Conservation (phyloP, 441 rosid genomes). For the Flueggea neowawraea region DNA sequence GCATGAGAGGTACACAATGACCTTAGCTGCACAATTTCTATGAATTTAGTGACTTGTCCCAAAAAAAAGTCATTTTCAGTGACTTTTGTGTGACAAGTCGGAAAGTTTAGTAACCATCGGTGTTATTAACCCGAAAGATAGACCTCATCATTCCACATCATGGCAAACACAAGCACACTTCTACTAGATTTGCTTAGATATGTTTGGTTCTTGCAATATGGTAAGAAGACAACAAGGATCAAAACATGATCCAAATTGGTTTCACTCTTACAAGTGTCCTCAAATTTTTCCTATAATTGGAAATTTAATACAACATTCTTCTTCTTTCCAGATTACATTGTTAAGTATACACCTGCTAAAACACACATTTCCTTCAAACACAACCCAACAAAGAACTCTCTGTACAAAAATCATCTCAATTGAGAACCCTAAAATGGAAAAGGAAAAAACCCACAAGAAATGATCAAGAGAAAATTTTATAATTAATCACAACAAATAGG, state of each 20-base stretch:
- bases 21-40: too few relatives aligned
- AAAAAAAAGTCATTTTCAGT: too few relatives aligned
- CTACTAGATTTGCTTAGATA: not conserved
- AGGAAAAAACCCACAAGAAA: not conserved
- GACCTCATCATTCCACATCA: not conserved
- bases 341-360: not conserved
- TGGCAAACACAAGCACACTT: not conserved
- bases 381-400: constrained; percentile 15
- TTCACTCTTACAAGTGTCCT: not conserved
- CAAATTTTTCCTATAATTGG: not conserved
- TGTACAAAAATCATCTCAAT: constrained; percentile 31
- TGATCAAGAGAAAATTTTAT: not conserved
- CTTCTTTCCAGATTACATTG: not conserved
- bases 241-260: not conserved
- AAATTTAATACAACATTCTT: constrained; percentile 12
- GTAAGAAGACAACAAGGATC: not conserved
- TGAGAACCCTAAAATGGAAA: not conserved
- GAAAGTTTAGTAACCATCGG: too few relatives aligned
- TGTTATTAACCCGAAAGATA: too few relatives aligned
- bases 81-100: too few relatives aligned
- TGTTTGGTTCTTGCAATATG: not conserved
- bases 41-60: too few relatives aligned
- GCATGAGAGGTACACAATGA: too few relatives aligned
- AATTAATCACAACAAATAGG: constrained; percentile 65
- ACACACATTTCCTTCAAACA: not conserved